These are phyloP conservation scores for Boletus sp. DNA, from an alignment of 768 basidiomycete species.

Conservation along the genomic window DNA sequence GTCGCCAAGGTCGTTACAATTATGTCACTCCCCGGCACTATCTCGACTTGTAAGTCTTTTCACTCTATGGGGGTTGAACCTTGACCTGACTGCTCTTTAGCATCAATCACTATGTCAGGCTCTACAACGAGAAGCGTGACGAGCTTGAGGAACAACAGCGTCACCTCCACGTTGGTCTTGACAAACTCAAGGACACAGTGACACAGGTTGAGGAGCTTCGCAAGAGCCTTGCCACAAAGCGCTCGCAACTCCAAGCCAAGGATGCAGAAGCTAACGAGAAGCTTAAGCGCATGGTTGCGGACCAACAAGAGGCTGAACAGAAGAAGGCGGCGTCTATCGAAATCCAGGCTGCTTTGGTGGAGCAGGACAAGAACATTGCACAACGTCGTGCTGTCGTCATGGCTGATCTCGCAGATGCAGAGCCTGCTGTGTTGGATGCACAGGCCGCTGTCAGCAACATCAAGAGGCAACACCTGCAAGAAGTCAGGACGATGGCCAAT, in stretches of 20 bases:
- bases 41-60: constrained; percentile 85
- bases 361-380: constrained; percentile 87
- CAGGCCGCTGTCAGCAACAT: constrained; percentile 96
- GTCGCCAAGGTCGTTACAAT: constrained; percentile 92
- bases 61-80: neutral
- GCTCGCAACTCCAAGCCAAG: constrained; percentile 89
- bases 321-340: constrained; percentile 96
- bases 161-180: constrained; percentile 95
- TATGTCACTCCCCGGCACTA: constrained; percentile 98
- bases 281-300: constrained; percentile 94
- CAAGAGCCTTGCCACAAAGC: constrained; percentile 91
- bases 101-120: constrained; percentile 94
- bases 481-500: constrained; percentile 97
- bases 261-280: constrained; percentile 96
- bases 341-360: constrained; percentile 89
- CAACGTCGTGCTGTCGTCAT: constrained; percentile 87
- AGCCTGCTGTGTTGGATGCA: constrained; percentile 94
- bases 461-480: constrained; percentile 91
- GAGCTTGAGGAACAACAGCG: constrained; percentile 98
- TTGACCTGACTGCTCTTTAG: constrained; percentile 38
- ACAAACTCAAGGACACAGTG: constrained; percentile 94
- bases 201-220: constrained; percentile 95
- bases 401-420: constrained; percentile 94
- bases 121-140: constrained; percentile 94
- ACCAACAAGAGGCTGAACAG: constrained; percentile 98